Conservation (phyloP, 495 filamentous ascomycete genomes). For the Aspergillus heteromorphus region DNA sequence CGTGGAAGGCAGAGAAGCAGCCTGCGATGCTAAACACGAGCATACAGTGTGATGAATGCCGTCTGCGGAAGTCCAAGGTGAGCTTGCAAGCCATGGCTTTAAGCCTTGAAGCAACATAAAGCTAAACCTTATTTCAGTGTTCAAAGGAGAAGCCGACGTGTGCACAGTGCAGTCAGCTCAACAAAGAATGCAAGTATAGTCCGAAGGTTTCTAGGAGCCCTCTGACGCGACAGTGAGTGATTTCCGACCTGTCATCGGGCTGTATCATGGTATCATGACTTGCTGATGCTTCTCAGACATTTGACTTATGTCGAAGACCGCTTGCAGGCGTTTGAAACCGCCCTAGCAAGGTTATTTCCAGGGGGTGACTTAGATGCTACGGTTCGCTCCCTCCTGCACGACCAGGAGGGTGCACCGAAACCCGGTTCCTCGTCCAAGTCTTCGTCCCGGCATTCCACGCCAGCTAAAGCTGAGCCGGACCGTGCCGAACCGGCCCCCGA, state of each 20-base stretch:
- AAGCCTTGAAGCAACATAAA: neutral
- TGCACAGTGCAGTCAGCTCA: slow-evolving; percentile 39
- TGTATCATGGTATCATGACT: neutral
- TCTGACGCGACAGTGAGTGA: slow-evolving; percentile 43
- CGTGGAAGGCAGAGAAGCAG: neutral
- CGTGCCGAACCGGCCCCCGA: slow-evolving; percentile 38
- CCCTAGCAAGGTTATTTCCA: slow-evolving; percentile 39
- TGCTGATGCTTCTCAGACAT: slow-evolving; percentile 25
- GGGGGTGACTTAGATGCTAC: slow-evolving; percentile 44
- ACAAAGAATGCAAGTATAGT: slow-evolving; percentile 46
- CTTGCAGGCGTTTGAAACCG: slow-evolving; percentile 40
- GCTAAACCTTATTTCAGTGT: slow-evolving; percentile 28
- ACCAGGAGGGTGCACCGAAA: slow-evolving; percentile 29
- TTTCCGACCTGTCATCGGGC: neutral
- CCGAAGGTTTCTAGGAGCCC: slow-evolving; percentile 44
- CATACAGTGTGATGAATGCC: slow-evolving; percentile 45
- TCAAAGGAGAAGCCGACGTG: slow-evolving; percentile 45
- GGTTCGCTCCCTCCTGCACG: slow-evolving; percentile 39
- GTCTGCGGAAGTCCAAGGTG: slow-evolving; percentile 46
- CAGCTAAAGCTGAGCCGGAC: slow-evolving; percentile 32
- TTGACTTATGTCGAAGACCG: slow-evolving; percentile 48
- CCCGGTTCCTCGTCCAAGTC: slow-evolving; percentile 32
- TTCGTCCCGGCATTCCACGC: slow-evolving; percentile 36
- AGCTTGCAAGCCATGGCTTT: slow-evolving; percentile 2
- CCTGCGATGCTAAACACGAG: neutral